phyloP scores from a whole-genome alignment of 2,329 filamentous ascomycete species.

The Dryadomyces sulphureus region DNA sequence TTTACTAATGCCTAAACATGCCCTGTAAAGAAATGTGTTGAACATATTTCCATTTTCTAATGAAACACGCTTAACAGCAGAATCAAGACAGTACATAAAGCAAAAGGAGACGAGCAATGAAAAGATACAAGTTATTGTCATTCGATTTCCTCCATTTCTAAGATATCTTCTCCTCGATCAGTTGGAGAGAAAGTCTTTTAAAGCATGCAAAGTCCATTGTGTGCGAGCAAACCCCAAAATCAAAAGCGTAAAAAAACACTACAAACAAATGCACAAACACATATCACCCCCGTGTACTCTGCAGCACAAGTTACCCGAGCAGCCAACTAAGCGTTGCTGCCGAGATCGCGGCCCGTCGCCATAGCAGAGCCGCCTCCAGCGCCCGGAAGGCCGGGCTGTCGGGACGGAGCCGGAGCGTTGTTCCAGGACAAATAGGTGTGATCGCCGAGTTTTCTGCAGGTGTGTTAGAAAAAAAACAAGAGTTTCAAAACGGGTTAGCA shows the following conservation, averaged over 20 bases:
- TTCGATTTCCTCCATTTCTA: not conserved
- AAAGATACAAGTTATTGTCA: not conserved
- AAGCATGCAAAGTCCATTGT: not conserved
- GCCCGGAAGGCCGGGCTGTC: slow-evolving; percentile 19
- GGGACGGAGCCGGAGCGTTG: slow-evolving; percentile 31
- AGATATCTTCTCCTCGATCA: not conserved
- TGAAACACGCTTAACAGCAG: too few relatives aligned
- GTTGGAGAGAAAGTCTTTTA: not conserved
- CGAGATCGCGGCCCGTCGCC: slow-evolving; percentile 40
- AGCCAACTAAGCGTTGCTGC: not conserved
- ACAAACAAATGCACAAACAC: not conserved
- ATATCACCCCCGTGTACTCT: too few relatives aligned
- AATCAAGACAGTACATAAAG: not conserved
- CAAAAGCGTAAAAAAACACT: not conserved
- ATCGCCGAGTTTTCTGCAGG: slow-evolving; percentile 76
- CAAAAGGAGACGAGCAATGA: not conserved
- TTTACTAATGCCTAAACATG: not conserved
- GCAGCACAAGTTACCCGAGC: too few relatives aligned
- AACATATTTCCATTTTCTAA: not conserved
- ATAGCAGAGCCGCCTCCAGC: slow-evolving; percentile 21
- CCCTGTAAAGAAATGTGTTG: not conserved
- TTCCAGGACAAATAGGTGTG: slow-evolving; percentile 98
- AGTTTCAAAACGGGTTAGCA: not conserved
- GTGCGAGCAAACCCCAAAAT: not conserved
- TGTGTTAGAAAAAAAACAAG: not conserved